Evolutionary conservation across 805 yeast species (phyloP), one percentile per base, ranked within the genome.

Genomic region (Candida boleticola): DNA sequence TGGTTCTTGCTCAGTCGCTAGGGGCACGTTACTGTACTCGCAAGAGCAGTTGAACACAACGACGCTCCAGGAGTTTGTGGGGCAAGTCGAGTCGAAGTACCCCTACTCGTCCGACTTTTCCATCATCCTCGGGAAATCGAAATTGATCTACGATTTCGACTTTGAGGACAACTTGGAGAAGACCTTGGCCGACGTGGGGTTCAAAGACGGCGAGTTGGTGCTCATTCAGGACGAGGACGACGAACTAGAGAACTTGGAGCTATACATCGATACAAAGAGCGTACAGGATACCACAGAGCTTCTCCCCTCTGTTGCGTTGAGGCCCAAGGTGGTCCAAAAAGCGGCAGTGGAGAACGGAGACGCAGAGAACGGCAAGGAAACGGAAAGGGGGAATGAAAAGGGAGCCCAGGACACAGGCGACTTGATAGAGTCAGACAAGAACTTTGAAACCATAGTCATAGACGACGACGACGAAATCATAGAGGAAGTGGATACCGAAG

Each of bases 221-320:
- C 74, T 83, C 1, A 72, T 93, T 14, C 79, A 83, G 36, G 99
- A 93, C 61, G 96, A 92, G 41, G 83, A 80, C 31, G 96, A 86
- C 48, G 64, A 60, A 26, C 62, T 75, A 34, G 83, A 80, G 49
- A 76, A 79, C 33, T 66, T 83, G 29, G 92, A 87, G 51, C 68
- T 89, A 34, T 80, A 79, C 49, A 56, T 83, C 6, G 64, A 62
- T 9, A 46, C 51, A 7, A 37, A 1, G 49, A 40, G 1, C 31
- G 37, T 2, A 39, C 29, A 7, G 39, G 19, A 36, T 20, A 29
- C 20, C n/a, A 9, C 38, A 10, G 29, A 17, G 4, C 41, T 54
- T 18, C 27, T 23, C 27, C 63, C 61, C 3, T 48, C 47, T 2
- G 31, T 58, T 17, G 21, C 25, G 18, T 54, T 58, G 37, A 42